Evolutionary conservation across 2,329 filamentous ascomycete genomes (phyloP), one percentile per base, ranked within the genome.

Genomic region (Dissoconium aciculare): DNA sequence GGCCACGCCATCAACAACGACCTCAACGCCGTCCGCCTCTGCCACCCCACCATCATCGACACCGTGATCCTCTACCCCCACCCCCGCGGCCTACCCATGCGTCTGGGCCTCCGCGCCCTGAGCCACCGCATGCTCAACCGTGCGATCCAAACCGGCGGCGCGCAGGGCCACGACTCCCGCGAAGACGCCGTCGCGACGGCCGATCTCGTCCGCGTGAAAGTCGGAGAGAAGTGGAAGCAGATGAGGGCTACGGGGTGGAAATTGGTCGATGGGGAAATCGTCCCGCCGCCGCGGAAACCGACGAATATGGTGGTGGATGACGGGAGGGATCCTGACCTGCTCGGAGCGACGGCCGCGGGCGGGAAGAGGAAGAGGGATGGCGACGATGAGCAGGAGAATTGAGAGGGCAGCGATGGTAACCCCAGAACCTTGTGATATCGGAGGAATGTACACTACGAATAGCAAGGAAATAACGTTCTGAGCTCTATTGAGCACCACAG

Each of bases 1-100:
- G 89, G 89, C 0, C 89, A 98, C 53, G 85, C 83, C 1, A 71
- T 95, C 5, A 89, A 98, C 48, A 98, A 98, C 50, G 89, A 98
- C 47, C 68, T 98, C 33, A 94, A 93, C 51, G 71, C 77, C 2
- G 66, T 78, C 24, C 78, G 87, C 19, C 68, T 95, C 30, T 74
- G 93, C 26, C 89, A 95, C 46, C 80, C 79, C 0, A 78, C 70
- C 0, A 65, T 94, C 32, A 69, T 94, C 46, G 87, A 95, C 53
- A 94, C 85, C 0, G 73, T 83, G 1, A 58, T 94, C 0, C 66
- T 94, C 0, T 98, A 72, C 51, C 84, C 85, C 0, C 83, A 92
- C 48, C 71, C 65, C 10, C 63, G 62, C 11, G 83, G 84, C 1
- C 59, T 94, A 1, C 89, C 89, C 0, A 67, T 74, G 32, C 75